Conservation (phyloP, 129 eudicot genomes). For the Pseudognaphalium luteoalbum region DNA sequence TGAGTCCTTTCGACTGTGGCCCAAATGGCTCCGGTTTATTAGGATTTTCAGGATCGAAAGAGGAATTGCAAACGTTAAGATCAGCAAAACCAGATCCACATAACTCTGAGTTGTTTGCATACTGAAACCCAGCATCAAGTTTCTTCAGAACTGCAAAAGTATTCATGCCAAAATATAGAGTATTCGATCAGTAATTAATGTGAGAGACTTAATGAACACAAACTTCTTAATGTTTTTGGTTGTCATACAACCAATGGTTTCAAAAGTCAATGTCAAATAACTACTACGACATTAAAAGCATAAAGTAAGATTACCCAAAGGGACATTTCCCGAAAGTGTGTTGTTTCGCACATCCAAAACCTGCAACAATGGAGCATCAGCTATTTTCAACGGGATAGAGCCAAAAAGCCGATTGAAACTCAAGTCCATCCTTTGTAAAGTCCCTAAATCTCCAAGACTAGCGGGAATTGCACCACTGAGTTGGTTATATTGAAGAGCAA, state of each 20-base stretch:
- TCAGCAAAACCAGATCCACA: constrained; percentile 73
- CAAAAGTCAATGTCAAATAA: not conserved
- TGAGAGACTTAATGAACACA: not conserved
- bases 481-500: constrained; percentile 84
- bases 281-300: not conserved
- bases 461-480: constrained; percentile 91
- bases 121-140: constrained; percentile 79
- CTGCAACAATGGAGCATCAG: constrained; percentile 61
- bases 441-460: constrained; percentile 58
- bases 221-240: not conserved
- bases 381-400: constrained; percentile 66
- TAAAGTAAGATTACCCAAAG: constrained; percentile 55
- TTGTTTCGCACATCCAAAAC: constrained; percentile 82
- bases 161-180: not conserved
- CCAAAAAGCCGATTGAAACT: constrained; percentile 82
- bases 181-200: not conserved
- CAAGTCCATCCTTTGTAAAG: constrained; percentile 68
- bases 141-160: constrained; percentile 68
- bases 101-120: constrained; percentile 69
- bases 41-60: constrained; percentile 39
- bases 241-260: not conserved
- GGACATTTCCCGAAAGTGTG: constrained; percentile 85
- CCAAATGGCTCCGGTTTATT: constrained; percentile 73
- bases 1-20: constrained; percentile 43
- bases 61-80: constrained; percentile 52